Base-by-base conservation (phyloP, 2,329 filamentous ascomycete species). In the Fusarium longipes region DNA sequence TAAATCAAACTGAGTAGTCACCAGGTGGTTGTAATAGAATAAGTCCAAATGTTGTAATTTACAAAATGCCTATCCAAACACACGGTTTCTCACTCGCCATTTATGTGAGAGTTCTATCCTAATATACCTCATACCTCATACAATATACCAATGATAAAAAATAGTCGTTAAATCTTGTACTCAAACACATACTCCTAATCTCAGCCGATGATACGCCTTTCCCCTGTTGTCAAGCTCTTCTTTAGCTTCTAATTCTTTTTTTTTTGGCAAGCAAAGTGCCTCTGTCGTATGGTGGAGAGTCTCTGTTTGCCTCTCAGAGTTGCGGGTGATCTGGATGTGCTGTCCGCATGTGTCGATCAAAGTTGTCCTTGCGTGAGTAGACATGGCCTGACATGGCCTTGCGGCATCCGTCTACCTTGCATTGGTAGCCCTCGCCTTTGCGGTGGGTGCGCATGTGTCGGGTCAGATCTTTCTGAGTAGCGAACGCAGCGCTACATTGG, bases 321-420 rank as follows among this genome's bases (percentile, higher is more conserved):
- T 64, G 59, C n/a, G 69, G 62, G 6, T 73, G 71, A 3, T 72
- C 62, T 27, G 70, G 67, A 35, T 73, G 71, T n/a, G 71, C 71
- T 18, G 71, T 73, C 22, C 71, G 49, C 71, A 73, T 73, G 56
- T 73, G 71, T 18, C 71, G 66, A 42, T 73, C 71, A 48, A 73
- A 73, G 44, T 73, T 73, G 67, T 73, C 71, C 57, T 73, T 73
- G 18, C 71, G 58, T 32, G 70, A 74, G 61, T 74, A 73, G 22
- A 74, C 65, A 49, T 73, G 71, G 8, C 71, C 71, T 7, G 70
- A 65, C 30, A 70, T 72, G 12, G 71, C 71, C 53, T 73, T 73
- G 33, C 71, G 70, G 43, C 71, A 73, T 18, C 71, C 71, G 15
- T 73, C 70, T 18, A 74, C 71, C 43, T 56, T 63, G 52, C 71